Percentiles rank a stretch among this genome's conserved stretches.
Evolutionary conservation across 2,329 filamentous ascomycete genomes (phyloP).

Genomic region (Cadophora sp.): DNA sequence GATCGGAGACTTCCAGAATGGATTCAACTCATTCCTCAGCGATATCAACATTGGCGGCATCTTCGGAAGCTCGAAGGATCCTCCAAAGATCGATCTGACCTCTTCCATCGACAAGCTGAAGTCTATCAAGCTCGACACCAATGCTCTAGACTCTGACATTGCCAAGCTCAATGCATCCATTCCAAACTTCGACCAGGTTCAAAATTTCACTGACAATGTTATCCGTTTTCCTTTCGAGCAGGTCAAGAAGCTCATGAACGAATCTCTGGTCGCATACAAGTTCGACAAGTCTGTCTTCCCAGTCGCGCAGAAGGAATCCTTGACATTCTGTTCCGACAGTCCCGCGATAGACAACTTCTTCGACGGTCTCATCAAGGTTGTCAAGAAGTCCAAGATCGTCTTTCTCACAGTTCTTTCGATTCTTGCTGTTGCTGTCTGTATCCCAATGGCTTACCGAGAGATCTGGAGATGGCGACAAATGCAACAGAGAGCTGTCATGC

Average conservation of each 20-base stretch:
- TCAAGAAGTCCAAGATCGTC: slow-evolving; percentile 72
- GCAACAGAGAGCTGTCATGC: slow-evolving; percentile 70
- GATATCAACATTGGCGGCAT: slow-evolving; percentile 57
- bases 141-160: slow-evolving; percentile 72
- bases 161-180: slow-evolving; percentile 78
- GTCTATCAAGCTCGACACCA: slow-evolving; percentile 70
- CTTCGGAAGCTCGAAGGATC: slow-evolving; percentile 49
- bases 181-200: slow-evolving; percentile 82
- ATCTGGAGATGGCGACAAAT: slow-evolving; percentile 78
- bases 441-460: slow-evolving; percentile 83
- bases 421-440: slow-evolving; percentile 73
- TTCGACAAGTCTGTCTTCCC: slow-evolving; percentile 84
- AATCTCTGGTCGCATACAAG: slow-evolving; percentile 73
- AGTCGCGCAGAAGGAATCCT: slow-evolving; percentile 79
- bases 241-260: slow-evolving; percentile 75
- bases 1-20: slow-evolving; percentile 62
- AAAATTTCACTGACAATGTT: slow-evolving; percentile 78
- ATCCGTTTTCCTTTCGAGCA: slow-evolving; percentile 83
- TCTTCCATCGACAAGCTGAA: slow-evolving; percentile 70
- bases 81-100: slow-evolving; percentile 69
- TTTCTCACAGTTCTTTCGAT: slow-evolving; percentile 79
- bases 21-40: slow-evolving; percentile 61
- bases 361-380: slow-evolving; percentile 68
- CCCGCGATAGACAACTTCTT: slow-evolving; percentile 87
- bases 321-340: slow-evolving; percentile 90